A percentile compares a stretch with the other conserved stretches of the same genome.
Conservation (phyloP, 345 rosid genomes). For the Eucalyptus cloeziana region DNA sequence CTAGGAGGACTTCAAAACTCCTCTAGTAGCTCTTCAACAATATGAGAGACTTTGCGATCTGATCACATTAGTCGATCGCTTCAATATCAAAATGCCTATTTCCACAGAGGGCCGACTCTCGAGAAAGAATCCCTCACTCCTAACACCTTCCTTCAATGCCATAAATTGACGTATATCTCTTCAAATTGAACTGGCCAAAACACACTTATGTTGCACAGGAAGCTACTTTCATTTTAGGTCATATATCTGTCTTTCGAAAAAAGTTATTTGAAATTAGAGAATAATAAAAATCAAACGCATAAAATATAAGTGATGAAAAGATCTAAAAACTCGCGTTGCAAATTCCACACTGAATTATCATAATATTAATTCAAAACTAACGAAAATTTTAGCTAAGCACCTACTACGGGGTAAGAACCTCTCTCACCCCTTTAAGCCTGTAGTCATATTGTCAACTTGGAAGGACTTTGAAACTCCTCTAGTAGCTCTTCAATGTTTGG, state of each 20-base stretch:
- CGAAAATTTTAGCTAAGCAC: too few species aligned
- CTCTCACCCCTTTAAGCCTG: background rate
- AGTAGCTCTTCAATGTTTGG: too few species aligned
- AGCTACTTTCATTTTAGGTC: background rate
- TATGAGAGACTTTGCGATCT: background rate
- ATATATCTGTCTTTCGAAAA: background rate
- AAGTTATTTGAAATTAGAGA: background rate
- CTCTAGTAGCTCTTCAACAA: background rate
- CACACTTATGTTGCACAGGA: too few species aligned
- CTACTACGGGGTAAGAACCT: too few species aligned
- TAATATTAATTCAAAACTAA: too few species aligned
- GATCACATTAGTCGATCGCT: background rate
- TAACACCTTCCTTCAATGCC: background rate
- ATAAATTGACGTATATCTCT: background rate
- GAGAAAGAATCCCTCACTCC: background rate
- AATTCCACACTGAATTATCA: too few species aligned
- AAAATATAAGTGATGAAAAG: too few species aligned
- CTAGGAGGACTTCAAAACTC: background rate
- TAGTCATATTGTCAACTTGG: too few species aligned
- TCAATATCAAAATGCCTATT: background rate
- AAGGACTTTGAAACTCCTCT: too few species aligned
- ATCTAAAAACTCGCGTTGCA: too few species aligned
- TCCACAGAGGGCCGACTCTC: fast-evolving
- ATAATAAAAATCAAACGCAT: background rate
- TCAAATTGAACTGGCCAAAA: too few species aligned